Conservation (phyloP, 2,329 filamentous ascomycete genomes). For the Ceratocystis lukuohia region DNA sequence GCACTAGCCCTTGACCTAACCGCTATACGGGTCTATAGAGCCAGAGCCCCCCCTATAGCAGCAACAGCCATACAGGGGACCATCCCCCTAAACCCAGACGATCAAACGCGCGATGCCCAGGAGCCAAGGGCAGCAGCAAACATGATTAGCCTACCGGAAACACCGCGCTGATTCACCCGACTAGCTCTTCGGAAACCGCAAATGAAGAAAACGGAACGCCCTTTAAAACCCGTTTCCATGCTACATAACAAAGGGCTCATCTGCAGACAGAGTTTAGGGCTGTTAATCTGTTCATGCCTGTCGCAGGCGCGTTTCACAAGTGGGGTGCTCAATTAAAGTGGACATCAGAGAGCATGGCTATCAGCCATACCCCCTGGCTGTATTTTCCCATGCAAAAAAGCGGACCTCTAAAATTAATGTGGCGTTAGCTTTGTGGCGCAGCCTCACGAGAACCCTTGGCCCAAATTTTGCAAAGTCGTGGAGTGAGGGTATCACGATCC, state of each 20-base stretch:
- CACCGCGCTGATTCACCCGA: neutral
- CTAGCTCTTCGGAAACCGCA: neutral
- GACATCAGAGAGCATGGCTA: neutral
- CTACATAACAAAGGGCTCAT: too few relatives aligned
- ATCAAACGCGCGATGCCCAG: neutral
- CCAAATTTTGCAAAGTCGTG: constrained; percentile 10
- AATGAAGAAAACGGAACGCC: neutral
- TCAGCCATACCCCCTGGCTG: neutral
- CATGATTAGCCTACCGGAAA: neutral
- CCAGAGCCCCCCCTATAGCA: constrained; percentile 1
- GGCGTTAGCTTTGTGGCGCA: neutral
- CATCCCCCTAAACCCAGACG: neutral
- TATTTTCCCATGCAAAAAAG: neutral
- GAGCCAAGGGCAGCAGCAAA: neutral
- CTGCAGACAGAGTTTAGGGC: neutral
- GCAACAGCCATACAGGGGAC: neutral
- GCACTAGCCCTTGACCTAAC: neutral
- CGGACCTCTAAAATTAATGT: neutral
- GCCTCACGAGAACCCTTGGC: neutral
- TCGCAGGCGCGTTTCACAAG: neutral
- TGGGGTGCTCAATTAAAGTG: neutral
- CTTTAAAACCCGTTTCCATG: neutral
- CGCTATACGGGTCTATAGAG: neutral
- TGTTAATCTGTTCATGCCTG: neutral
- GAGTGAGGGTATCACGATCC: neutral